Percentiles rank a stretch among this genome's conserved stretches.
Conservation (phyloP, 345 rosid species). For the Dipteronia sinensis region DNA sequence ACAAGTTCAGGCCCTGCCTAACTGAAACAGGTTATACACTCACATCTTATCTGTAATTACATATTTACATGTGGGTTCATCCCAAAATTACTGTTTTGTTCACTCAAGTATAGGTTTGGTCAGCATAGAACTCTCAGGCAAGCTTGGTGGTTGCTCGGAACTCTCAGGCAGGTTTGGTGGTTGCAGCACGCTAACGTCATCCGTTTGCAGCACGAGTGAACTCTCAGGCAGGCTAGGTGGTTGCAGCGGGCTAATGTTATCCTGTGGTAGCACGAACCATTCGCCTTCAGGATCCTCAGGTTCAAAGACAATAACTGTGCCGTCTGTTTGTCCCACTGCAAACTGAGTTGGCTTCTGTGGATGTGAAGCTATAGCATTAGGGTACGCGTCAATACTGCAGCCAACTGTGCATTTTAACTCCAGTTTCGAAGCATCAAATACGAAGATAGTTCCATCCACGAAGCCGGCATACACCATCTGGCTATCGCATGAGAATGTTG, state of each 20-base stretch:
- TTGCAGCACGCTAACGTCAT: too few species aligned
- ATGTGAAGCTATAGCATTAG: constrained; percentile 35
- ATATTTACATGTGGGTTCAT: neutral
- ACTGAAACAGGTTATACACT: neutral
- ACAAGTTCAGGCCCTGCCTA: neutral
- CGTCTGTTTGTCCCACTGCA: constrained; percentile 41
- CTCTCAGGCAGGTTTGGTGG: neutral
- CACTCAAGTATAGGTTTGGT: neutral
- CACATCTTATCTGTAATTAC: neutral
- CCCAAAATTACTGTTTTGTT: neutral
- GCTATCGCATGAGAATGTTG: constrained; percentile 48
- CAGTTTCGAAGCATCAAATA: constrained; percentile 37
- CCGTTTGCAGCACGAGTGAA: too few species aligned
- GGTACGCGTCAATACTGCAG: constrained; percentile 34
- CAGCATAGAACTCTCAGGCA: neutral
- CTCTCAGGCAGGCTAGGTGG: too few species aligned
- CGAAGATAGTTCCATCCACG: constrained; percentile 36
- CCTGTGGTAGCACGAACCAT: constrained; percentile 22
- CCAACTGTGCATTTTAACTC: constrained; percentile 14
- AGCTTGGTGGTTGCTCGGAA: too few species aligned
- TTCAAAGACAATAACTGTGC: constrained; percentile 38
- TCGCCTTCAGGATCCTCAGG: constrained; percentile 27
- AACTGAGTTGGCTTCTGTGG: constrained; percentile 46
- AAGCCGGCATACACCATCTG: constrained; percentile 42
- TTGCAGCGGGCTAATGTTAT: constrained; percentile 15